These are phyloP conservation scores for Hanseniaspora valbyensis DNA, from an alignment of 805 yeast species.

Conservation along the genomic window DNA sequence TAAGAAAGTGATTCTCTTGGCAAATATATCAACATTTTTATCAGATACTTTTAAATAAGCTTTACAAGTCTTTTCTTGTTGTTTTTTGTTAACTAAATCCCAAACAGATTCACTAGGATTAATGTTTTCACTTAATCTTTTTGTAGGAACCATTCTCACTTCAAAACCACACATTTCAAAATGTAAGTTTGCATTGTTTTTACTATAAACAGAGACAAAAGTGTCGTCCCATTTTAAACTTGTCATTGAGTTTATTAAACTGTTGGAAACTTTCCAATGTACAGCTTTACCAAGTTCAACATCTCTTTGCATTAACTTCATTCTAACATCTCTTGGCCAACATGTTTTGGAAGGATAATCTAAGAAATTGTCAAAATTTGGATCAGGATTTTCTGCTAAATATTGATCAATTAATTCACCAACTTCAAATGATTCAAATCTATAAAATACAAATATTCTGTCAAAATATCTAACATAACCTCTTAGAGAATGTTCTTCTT, in stretches of 20 bases:
- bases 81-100: constrained; percentile 61
- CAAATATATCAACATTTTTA: constrained; percentile 68
- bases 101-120: constrained; percentile 76
- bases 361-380: constrained; percentile 73
- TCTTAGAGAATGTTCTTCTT: constrained; percentile 62
- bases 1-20: constrained; percentile 75
- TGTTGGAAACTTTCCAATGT: constrained; percentile 75
- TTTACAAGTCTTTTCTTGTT: constrained; percentile 79
- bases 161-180: constrained; percentile 95
- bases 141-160: constrained; percentile 71
- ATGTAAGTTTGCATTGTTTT: constrained; percentile 77
- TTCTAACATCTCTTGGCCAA: constrained; percentile 89
- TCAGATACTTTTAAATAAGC: constrained; percentile 77
- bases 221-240: constrained; percentile 69
- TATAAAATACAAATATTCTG: constrained; percentile 64
- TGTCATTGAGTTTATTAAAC: constrained; percentile 69
- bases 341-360: constrained; percentile 82
- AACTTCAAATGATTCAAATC: constrained; percentile 63
- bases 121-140: constrained; percentile 42
- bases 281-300: constrained; percentile 87
- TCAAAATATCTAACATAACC: constrained; percentile 76
- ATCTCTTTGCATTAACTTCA: constrained; percentile 83
- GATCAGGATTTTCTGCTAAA: constrained; percentile 80
- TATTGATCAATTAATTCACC: constrained; percentile 65
- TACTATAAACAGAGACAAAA: constrained; percentile 77